These are phyloP conservation scores for Yarrowia hollandica DNA, from an alignment of 805 yeast species.

Conservation along the genomic window DNA sequence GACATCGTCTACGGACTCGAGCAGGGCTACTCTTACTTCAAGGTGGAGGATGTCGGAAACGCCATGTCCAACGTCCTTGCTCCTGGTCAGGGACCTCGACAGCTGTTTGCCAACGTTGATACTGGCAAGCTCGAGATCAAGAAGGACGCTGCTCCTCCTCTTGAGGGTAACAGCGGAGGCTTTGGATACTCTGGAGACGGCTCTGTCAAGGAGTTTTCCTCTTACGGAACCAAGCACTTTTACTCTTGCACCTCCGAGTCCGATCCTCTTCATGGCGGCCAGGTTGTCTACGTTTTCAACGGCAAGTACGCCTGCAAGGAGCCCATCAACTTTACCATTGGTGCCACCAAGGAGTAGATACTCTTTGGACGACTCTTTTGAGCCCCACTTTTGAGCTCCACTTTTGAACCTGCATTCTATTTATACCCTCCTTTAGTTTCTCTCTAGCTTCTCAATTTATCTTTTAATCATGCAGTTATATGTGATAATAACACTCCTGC, in stretches of 20 bases:
- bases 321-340: not conserved
- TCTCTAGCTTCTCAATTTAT: not conserved
- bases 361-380: no score
- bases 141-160: not conserved
- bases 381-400: no score
- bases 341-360: not conserved
- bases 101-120: not conserved
- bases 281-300: not conserved
- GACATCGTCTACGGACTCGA: not conserved
- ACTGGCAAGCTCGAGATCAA: not conserved
- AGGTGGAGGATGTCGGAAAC: not conserved
- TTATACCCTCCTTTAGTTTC: not conserved
- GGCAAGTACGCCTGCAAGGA: not conserved
- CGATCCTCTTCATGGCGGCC: not conserved
- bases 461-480: no score
- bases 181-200: not conserved
- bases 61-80: not conserved
- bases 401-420: no score
- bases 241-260: not conserved
- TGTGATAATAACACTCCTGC: no score
- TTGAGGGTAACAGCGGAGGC: not conserved
- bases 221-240: not conserved
- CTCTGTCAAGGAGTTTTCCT: not conserved
- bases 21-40: not conserved
- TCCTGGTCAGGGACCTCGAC: not conserved